Conservation (phyloP, 139 green algal genomes). For the Dunaliella sp. region DNA sequence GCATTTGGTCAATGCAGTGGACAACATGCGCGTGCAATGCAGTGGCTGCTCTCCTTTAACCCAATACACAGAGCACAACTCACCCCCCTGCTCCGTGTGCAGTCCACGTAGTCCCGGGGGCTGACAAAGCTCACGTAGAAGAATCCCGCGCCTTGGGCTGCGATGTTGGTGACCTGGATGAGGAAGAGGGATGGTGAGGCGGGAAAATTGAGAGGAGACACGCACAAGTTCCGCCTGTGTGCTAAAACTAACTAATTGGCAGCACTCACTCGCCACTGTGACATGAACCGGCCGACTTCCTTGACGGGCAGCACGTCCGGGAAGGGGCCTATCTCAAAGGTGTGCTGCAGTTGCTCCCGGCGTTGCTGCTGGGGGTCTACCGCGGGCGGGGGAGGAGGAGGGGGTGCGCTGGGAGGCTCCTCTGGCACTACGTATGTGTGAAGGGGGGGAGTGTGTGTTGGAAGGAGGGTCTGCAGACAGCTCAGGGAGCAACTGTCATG, state of each 20-base stretch:
- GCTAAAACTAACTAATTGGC: background rate
- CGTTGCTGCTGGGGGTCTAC: too few species aligned
- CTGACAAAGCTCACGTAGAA: background rate
- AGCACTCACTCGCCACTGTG: background rate
- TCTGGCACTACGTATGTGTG: background rate
- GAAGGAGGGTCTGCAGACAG: too few species aligned
- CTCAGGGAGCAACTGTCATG: too few species aligned
- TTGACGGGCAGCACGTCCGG: background rate
- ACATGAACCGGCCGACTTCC: background rate
- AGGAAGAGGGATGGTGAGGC: background rate
- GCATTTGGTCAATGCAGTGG: too few species aligned
- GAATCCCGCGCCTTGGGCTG: background rate
- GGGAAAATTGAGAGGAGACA: too few species aligned
- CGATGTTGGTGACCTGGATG: background rate
- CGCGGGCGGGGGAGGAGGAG: too few species aligned
- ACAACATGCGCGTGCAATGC: too few species aligned
- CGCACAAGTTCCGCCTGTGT: too few species aligned
- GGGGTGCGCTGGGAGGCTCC: background rate
- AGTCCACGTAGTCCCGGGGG: background rate
- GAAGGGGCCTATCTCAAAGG: background rate
- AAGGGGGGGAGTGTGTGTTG: too few species aligned
- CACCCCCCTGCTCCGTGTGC: background rate
- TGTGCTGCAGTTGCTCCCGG: background rate
- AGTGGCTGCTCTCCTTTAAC: too few species aligned
- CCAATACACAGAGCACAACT: too few species aligned